These are phyloP conservation scores for Apiotrichum gamsii DNA, from an alignment of 1,284 basidiomycete genomes.

Conservation along the genomic window DNA sequence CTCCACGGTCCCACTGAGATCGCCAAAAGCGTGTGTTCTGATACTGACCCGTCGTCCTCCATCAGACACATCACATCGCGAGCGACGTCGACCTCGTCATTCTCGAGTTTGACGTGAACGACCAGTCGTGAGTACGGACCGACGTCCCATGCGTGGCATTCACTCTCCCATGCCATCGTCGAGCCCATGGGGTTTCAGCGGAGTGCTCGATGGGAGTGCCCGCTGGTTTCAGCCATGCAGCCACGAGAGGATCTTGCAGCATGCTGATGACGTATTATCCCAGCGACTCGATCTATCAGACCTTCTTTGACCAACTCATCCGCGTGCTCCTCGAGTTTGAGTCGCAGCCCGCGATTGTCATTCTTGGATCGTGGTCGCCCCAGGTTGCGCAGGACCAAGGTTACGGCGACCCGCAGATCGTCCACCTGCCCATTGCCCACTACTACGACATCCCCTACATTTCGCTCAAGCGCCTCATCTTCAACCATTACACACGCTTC, in stretches of 20 bases:
- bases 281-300: conserved; percentile 36
- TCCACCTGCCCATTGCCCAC: conserved; percentile 43
- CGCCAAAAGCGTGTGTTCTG: too few relatives aligned
- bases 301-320: conserved; percentile 46
- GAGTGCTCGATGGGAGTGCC: background rate
- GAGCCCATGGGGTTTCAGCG: too few relatives aligned
- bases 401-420: conserved; percentile 45
- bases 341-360: conserved; percentile 42
- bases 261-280: background rate
- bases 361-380: conserved; percentile 45
- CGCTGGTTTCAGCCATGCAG: conserved; percentile 1
- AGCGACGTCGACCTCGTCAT: conserved; percentile 43
- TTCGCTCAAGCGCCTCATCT: conserved; percentile 44
- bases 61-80: conserved; percentile 43
- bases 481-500: conserved; percentile 42
- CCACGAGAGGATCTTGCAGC: background rate
- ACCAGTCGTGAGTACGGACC: conserved; percentile 34
- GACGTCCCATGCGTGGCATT: too few relatives aligned
- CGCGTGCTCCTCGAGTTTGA: conserved; percentile 43
- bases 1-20: too few relatives aligned
- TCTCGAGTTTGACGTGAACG: conserved; percentile 48
- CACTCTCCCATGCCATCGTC: too few relatives aligned
- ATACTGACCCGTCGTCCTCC: too few relatives aligned
- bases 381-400: conserved; percentile 42
- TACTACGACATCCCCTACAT: conserved; percentile 47